Evolutionary conservation across 2,329 filamentous ascomycete genomes (phyloP).

Genomic region (Xylaria arbuscula): DNA sequence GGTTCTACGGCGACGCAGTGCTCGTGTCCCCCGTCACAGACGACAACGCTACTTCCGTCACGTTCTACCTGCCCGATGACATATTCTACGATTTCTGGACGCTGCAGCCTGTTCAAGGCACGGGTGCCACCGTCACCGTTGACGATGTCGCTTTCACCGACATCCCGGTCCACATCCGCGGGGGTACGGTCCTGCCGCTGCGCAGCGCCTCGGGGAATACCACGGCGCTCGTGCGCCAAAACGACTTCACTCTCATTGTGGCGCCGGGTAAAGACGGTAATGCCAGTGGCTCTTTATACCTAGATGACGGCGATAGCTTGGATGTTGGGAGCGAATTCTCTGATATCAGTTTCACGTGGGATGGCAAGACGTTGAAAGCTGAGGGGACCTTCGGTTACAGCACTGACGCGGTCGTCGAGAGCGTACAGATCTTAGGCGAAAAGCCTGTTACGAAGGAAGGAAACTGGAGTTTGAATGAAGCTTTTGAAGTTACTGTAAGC

Average conservation of each 20-base stretch:
- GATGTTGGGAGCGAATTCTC: constrained; percentile 39
- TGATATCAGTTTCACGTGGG: constrained; percentile 42
- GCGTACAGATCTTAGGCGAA: constrained; percentile 36
- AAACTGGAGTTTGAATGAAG: constrained; percentile 36
- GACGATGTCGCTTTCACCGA: constrained; percentile 44
- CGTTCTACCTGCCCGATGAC: constrained; percentile 62
- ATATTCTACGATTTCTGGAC: constrained; percentile 61
- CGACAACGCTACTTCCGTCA: constrained; percentile 57
- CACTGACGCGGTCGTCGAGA: constrained; percentile 40
- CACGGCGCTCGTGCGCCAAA: constrained; percentile 59
- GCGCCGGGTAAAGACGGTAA: constrained; percentile 61
- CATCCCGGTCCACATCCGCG: constrained; percentile 72
- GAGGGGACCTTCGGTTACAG: constrained; percentile 40
- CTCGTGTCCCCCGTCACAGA: constrained; percentile 62
- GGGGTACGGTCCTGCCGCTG: constrained; percentile 69
- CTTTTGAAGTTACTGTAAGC: constrained; percentile 36
- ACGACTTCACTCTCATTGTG: constrained; percentile 61
- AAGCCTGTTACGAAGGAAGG: constrained; percentile 35
- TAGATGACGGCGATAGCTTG: constrained; percentile 59
- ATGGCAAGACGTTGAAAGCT: constrained; percentile 38
- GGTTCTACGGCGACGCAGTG: constrained; percentile 61
- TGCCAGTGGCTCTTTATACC: constrained; percentile 60
- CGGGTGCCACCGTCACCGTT: constrained; percentile 40
- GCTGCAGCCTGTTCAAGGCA: constrained; percentile 39
- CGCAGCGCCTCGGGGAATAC: constrained; percentile 63